phyloP scores from a whole-genome alignment of 352 stramenopile species.

The Phytophthora foliorum region DNA sequence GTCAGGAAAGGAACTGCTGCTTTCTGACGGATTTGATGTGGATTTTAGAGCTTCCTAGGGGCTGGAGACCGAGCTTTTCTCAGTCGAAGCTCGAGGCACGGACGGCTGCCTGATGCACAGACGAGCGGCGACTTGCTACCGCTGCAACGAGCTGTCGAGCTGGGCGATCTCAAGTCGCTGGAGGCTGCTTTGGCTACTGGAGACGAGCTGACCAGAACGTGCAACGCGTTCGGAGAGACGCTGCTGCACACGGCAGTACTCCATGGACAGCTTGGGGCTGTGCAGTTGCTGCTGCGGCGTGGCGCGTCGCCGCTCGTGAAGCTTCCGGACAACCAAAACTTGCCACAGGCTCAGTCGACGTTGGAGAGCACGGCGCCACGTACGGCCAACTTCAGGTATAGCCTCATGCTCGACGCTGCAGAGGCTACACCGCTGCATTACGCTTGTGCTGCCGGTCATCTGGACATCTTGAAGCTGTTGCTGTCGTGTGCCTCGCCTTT shows the following conservation, averaged over 20 bases:
- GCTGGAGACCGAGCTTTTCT: constrained; percentile 58
- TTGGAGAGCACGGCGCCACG: constrained; percentile 61
- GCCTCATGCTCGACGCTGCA: constrained; percentile 53
- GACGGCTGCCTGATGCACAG: constrained; percentile 38
- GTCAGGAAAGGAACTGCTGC: background rate
- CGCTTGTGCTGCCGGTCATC: constrained; percentile 56
- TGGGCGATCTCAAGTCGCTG: constrained; percentile 58
- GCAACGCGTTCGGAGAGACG: constrained; percentile 70
- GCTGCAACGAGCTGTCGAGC: constrained; percentile 64
- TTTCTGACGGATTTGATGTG: background rate
- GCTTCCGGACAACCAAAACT: constrained; percentile 37
- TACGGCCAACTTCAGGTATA: constrained; percentile 68
- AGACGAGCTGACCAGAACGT: constrained; percentile 12
- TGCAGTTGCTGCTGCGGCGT: constrained; percentile 60
- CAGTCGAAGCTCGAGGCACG: constrained; percentile 38
- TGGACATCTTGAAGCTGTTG: constrained; percentile 75
- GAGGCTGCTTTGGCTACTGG: constrained; percentile 17
- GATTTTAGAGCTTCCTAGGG: constrained; percentile 56
- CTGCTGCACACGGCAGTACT: constrained; percentile 76
- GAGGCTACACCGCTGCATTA: constrained; percentile 80
- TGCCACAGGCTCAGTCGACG: constrained; percentile 29
- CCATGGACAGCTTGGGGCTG: constrained; percentile 56
- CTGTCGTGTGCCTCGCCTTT: constrained; percentile 24
- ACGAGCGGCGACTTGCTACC: constrained; percentile 44
- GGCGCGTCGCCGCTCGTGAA: constrained; percentile 52